Evolutionary conservation across 768 basidiomycete species (phyloP).

Genomic region (Chalciporus chontae): DNA sequence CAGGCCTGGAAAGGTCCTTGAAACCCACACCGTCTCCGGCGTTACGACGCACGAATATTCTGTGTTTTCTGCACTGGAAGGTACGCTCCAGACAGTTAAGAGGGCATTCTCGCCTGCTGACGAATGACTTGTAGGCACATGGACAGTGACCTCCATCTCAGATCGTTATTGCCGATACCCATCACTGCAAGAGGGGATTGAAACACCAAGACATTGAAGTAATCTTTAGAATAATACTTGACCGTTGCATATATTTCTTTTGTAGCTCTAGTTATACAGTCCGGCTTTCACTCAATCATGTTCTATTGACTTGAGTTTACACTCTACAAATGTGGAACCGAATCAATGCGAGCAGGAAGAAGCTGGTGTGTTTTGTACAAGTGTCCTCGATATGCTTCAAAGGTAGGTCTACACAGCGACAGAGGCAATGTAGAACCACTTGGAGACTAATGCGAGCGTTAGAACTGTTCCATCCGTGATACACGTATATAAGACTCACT

Average conservation of each 20-base stretch:
- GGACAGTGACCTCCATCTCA: conserved; percentile 89
- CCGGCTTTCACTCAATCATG: not conserved
- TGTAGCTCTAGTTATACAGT: conserved; percentile 22
- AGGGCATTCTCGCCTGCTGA: conserved; percentile 1
- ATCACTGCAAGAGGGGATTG: conserved; percentile 50
- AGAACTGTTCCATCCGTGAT: not conserved
- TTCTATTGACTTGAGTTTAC: not conserved
- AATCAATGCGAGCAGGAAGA: conserved; percentile 4
- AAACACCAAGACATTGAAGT: conserved; percentile 30
- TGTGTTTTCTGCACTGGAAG: conserved; percentile 89
- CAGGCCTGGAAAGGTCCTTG: conserved; percentile 74
- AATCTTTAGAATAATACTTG: conserved; percentile 5
- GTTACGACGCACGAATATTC: conserved; percentile 76
- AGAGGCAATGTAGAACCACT: conserved; percentile 94
- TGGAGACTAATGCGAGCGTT: conserved; percentile 55
- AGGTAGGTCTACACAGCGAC: conserved; percentile 57
- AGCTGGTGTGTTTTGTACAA: conserved; percentile 1
- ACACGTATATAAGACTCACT: conserved; percentile 46
- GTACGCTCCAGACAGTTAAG: conserved; percentile 38
- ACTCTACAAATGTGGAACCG: not conserved
- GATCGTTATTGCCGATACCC: conserved; percentile 92
- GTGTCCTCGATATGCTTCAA: not conserved
- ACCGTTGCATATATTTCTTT: conserved; percentile 16
- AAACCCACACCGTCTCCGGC: conserved; percentile 87
- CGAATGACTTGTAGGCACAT: conserved; percentile 57